A percentile compares a stretch with the other conserved stretches of the same genome.
Evolutionary conservation across 768 basidiomycete species (phyloP).

Genomic region (Suillus cothurnatus): DNA sequence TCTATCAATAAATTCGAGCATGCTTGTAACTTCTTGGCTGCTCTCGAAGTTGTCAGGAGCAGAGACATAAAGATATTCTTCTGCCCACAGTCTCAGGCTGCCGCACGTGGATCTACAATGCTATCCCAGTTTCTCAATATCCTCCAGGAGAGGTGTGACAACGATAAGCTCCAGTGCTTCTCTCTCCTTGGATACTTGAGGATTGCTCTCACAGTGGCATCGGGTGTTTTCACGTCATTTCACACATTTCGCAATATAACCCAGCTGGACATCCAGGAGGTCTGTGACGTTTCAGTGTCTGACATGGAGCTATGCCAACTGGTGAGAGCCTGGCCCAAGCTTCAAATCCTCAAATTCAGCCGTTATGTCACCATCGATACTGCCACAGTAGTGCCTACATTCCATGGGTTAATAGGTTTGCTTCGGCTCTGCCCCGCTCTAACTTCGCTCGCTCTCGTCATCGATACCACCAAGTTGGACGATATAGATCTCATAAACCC

Average conservation of each 20-base stretch:
- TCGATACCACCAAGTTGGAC: slow-evolving; percentile 15
- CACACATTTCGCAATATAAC: background rate
- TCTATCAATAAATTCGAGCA: too few species aligned
- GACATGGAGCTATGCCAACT: slow-evolving; percentile 20
- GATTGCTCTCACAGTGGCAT: too few species aligned
- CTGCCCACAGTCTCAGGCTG: too few species aligned
- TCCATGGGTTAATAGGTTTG: slow-evolving; percentile 17
- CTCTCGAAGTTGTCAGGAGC: too few species aligned
- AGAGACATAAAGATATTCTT: too few species aligned
- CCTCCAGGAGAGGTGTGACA: background rate
- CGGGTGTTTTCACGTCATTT: too few species aligned
- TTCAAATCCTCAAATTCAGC: slow-evolving; percentile 24
- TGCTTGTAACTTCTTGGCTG: too few species aligned
- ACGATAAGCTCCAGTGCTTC: background rate
- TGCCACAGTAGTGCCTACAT: slow-evolving; percentile 19
- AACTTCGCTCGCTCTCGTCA: slow-evolving; percentile 22
- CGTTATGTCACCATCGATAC: slow-evolving; percentile 14
- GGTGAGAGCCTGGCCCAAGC: slow-evolving; percentile 21
- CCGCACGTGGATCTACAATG: background rate
- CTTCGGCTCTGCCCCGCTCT: slow-evolving; percentile 17
- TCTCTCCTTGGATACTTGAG: too few species aligned
- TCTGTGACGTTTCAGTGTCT: slow-evolving; percentile 12
- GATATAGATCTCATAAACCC: background rate
- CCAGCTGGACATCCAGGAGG: slow-evolving; percentile 12
- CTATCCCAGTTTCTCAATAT: background rate